Evolutionary conservation across 331 rosid species (phyloP).

Genomic region (Saraca asoca): DNA sequence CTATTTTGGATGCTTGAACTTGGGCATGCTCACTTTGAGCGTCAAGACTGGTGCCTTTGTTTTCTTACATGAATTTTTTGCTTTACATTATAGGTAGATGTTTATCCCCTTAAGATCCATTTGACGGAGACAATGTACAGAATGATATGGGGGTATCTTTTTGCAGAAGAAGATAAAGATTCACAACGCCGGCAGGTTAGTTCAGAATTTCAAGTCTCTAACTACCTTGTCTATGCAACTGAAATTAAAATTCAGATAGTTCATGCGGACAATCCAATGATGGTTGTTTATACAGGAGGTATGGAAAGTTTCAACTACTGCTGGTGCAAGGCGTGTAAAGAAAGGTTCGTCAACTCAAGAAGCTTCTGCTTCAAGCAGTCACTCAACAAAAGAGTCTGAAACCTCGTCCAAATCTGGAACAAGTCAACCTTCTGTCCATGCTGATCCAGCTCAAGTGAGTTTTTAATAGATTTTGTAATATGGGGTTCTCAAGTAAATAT

Average conservation of each 20-base stretch:
- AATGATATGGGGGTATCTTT: slow-evolving; percentile 97
- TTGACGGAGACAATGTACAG: slow-evolving; percentile 94
- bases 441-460: slow-evolving; percentile 74
- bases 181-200: slow-evolving; percentile 96
- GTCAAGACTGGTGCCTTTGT: slow-evolving; percentile 19
- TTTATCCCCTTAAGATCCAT: slow-evolving; percentile 97
- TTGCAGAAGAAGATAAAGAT: slow-evolving; percentile 98
- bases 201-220: slow-evolving; percentile 37
- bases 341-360: slow-evolving; percentile 65
- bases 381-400: slow-evolving; percentile 69
- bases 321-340: slow-evolving; percentile 91
- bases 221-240: slow-evolving; percentile 18
- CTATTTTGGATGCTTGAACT: slow-evolving; percentile 24
- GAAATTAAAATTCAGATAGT: slow-evolving; percentile 27
- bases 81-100: slow-evolving; percentile 65
- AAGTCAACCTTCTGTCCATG: slow-evolving; percentile 56
- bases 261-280: slow-evolving; percentile 18
- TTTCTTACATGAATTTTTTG: slow-evolving; percentile 37
- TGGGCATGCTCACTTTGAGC: slow-evolving; percentile 15
- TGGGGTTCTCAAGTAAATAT: slow-evolving; percentile 28
- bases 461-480: slow-evolving; percentile 33
- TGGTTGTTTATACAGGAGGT: slow-evolving; percentile 67
- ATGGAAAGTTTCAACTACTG: slow-evolving; percentile 97
- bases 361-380: slow-evolving; percentile 61
- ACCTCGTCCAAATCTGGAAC: slow-evolving; percentile 56